Base-by-base conservation (phyloP, 1,284 basidiomycete species). In the Apiotrichum veenhuisii region DNA sequence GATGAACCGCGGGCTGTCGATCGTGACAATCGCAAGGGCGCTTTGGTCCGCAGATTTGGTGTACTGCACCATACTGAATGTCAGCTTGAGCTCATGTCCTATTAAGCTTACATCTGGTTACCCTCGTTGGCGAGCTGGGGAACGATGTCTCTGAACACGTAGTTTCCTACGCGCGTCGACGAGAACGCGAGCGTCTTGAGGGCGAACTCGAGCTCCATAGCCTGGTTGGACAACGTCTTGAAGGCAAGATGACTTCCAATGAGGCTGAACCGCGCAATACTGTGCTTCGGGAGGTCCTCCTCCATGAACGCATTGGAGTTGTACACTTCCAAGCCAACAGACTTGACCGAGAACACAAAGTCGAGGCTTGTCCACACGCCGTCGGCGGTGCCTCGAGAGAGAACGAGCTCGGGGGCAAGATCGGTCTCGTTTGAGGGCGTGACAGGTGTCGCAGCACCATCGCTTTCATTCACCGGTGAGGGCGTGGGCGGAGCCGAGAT, bases 141-240 rank as follows among this genome's bases (percentile, higher is more conserved):
- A 59, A 98, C 89, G 58, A 98, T 94, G 72, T 98, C 95, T 47
- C 95, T 84, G 80, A 95, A 98, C 68, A 85, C 88, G 20, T 91
- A 89, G 55, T 81, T 82, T 9, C 90, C 89, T 0, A 88, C 83
- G 47, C 88, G 82, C 5, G 88, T 98, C 72, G 95, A 96, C 70
- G 84, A 86, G 80, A 97, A 88, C 0, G 91, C 93, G 69, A 98
- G 87, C 0, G 94, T 92, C 69, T 88, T 87, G 33, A 98, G 79
- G 37, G 92, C 82, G 49, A 97, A 79, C 74, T 98, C 93, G 3
- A 88, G 86, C 74, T 97, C 92, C 63, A 85, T 82, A 11, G 91
- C 85, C 23, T 87, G 87, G 72, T 94, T 86, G 18, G 88, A 89
- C 23, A 94, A 81, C 71, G 86, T 82, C 78, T 98, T 97, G 69